Evolutionary conservation across 2,329 filamentous ascomycete genomes (phyloP).

Genomic region (Whalleya microplaca): DNA sequence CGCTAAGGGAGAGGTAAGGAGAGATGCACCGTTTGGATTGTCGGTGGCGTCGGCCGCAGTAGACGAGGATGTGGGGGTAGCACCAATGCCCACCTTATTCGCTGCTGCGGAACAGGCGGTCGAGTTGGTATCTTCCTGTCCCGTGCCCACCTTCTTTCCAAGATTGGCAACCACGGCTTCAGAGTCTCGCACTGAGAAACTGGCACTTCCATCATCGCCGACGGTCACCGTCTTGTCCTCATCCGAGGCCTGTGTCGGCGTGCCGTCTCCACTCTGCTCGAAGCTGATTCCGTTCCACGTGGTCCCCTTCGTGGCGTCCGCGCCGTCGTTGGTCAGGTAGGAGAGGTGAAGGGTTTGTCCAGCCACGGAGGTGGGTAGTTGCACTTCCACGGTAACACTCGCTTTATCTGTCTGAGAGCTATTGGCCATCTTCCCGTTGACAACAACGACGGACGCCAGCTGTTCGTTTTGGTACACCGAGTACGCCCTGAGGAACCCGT

Average conservation of each 20-base stretch:
- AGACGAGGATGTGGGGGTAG: not conserved
- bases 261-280: conserved; percentile 46
- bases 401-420: conserved; percentile 41
- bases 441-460: conserved; percentile 47
- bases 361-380: conserved; percentile 41
- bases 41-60: not conserved
- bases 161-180: conserved; percentile 52
- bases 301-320: conserved; percentile 45
- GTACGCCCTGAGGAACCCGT: conserved; percentile 47
- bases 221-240: conserved; percentile 38
- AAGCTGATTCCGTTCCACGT: conserved; percentile 53
- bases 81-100: not conserved
- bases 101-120: not conserved
- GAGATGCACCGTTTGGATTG: not conserved
- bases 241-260: conserved; percentile 39
- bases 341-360: conserved; percentile 50
- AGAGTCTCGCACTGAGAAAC: conserved; percentile 45
- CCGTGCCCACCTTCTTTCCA: conserved; percentile 30
- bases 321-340: conserved; percentile 50
- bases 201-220: conserved; percentile 38
- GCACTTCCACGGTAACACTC: conserved; percentile 45
- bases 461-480: conserved; percentile 47
- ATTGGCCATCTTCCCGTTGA: conserved; percentile 51
- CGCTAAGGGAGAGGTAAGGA: not conserved
- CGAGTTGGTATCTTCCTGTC: not conserved